A percentile compares a stretch with the other conserved stretches of the same genome.
phyloP scores from a whole-genome alignment of 306 rosid species.

The Vigna hirtella region DNA sequence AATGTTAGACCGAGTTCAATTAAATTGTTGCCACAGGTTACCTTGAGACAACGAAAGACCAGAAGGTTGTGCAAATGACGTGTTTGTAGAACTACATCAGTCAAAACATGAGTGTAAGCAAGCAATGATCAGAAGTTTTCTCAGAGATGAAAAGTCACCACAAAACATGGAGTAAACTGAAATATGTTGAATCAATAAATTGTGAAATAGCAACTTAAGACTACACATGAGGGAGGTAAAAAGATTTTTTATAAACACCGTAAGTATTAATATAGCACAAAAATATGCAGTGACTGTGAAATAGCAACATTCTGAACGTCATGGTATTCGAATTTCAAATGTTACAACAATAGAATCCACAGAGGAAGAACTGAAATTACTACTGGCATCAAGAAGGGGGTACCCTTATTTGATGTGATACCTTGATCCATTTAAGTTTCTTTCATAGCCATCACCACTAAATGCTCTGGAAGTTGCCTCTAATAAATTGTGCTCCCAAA shows the following conservation, averaged over 20 bases:
- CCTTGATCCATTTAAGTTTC: slow-evolving; percentile 95
- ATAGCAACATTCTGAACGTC: slow-evolving; percentile 25
- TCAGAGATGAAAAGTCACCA: slow-evolving; percentile 27
- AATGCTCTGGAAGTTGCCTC: slow-evolving; percentile 73
- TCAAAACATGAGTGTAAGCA: slow-evolving; percentile 28
- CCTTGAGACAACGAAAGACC: slow-evolving; percentile 93
- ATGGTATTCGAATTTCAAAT: background rate
- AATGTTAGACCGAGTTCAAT: slow-evolving; percentile 19
- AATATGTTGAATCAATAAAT: too few species aligned
- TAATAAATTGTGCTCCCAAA: slow-evolving; percentile 79
- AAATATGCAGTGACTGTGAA: slow-evolving; percentile 25
- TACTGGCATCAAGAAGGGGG: slow-evolving; percentile 19
- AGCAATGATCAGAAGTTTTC: slow-evolving; percentile 23
- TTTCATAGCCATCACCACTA: slow-evolving; percentile 96
- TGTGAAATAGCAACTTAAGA: background rate
- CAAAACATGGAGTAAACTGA: slow-evolving; percentile 20
- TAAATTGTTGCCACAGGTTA: slow-evolving; percentile 50
- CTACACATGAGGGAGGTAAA: slow-evolving; percentile 33
- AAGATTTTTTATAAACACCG: slow-evolving; percentile 14
- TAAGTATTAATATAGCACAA: slow-evolving; percentile 23
- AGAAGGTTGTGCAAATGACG: slow-evolving; percentile 97
- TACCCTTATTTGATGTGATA: slow-evolving; percentile 40
- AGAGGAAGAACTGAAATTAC: slow-evolving; percentile 25
- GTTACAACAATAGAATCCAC: slow-evolving; percentile 22
- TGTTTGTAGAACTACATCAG: slow-evolving; percentile 71